Evolutionary conservation across 2,329 filamentous ascomycete species (phyloP).

Genomic region (Diaporthe batatas): DNA sequence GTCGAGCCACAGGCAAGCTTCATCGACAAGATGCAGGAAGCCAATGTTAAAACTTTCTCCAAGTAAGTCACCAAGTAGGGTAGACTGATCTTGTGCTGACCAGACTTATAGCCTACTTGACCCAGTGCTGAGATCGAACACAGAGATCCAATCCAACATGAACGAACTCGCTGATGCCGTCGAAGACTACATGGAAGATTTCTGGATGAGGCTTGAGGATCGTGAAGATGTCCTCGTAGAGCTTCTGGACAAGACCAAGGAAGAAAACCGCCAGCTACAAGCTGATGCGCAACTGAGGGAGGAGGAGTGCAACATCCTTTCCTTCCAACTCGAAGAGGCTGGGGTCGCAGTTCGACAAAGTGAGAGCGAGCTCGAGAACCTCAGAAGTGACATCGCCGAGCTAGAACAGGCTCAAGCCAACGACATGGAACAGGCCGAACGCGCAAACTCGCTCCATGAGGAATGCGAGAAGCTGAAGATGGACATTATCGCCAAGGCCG

Average conservation of each 20-base stretch:
- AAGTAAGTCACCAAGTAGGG: conserved; percentile 24
- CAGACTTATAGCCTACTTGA: conserved; percentile 27
- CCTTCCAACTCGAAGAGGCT: not conserved
- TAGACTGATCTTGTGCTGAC: not conserved
- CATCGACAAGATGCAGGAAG: conserved; percentile 30
- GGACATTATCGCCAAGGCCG: conserved; percentile 42
- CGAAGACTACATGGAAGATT: conserved; percentile 29
- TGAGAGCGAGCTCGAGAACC: conserved; percentile 26
- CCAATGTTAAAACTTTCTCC: conserved; percentile 20
- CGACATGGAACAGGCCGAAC: conserved; percentile 34
- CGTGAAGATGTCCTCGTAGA: conserved; percentile 35
- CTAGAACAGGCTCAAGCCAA: conserved; percentile 41
- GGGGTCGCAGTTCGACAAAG: not conserved
- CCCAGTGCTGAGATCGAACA: conserved; percentile 23
- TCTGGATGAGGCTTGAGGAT: conserved; percentile 40
- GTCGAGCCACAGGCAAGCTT: conserved; percentile 9
- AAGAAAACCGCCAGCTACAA: conserved; percentile 14
- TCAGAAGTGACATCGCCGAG: conserved; percentile 42
- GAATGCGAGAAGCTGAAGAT: conserved; percentile 42
- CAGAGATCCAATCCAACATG: conserved; percentile 30
- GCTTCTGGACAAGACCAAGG: conserved; percentile 24
- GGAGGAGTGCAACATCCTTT: conserved; percentile 8
- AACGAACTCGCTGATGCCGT: conserved; percentile 15
- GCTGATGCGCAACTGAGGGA: conserved; percentile 10
- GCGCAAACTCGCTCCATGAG: conserved; percentile 25